Evolutionary conservation across 2,329 filamentous ascomycete species (phyloP), one percentile per base, ranked within the genome.

Genomic region (Aspergillus sp.): DNA sequence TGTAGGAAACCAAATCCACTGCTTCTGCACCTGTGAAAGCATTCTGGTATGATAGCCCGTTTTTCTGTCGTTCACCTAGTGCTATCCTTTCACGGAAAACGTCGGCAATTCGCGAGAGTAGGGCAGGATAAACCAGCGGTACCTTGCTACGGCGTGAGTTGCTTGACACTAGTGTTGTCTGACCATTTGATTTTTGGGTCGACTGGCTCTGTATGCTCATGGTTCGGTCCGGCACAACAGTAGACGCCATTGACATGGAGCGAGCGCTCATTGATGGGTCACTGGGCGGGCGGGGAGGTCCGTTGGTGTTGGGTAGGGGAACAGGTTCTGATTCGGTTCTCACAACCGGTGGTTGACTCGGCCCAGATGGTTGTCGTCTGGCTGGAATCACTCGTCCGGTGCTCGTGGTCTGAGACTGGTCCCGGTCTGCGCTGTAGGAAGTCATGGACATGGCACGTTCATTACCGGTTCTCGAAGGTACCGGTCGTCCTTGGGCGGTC

Each of bases 381-480:
- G 84, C 87, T 3, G 93, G 93, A 53, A 98, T 95, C 13, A 95
- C 78, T 53, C 93, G 81, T 38, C 93, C 93, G 13, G 60, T 67
- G 62, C 88, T 95, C 81, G 91, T 94, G 5, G 90, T 96, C 67
- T 96, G 91, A 9, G 74, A 69, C 65, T 93, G 86, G 36, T 90
- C 75, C 58, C 87, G 78, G 55, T 94, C 88, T 42, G 85, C 77
- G 3, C 84, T 77, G 54, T 89, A 87, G 7, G 87, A 88, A 5
- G 86, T 93, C 85, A 98, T 85, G 37, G 91, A 95, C 93, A 97
- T 97, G 50, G 93, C 84, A 45, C 93, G 82, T 66, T 97, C 91
- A 58, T 97, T 91, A 44, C 94, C 88, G 49, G 90, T 86, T 42
- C 91, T 83, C 62, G 96, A 90, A 1, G 93, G 93, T 7, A 98